Percentiles rank a stretch among this genome's conserved stretches.
These are phyloP conservation scores for Punica granatum DNA, from an alignment of 345 rosid genomes.

Conservation along the genomic window DNA sequence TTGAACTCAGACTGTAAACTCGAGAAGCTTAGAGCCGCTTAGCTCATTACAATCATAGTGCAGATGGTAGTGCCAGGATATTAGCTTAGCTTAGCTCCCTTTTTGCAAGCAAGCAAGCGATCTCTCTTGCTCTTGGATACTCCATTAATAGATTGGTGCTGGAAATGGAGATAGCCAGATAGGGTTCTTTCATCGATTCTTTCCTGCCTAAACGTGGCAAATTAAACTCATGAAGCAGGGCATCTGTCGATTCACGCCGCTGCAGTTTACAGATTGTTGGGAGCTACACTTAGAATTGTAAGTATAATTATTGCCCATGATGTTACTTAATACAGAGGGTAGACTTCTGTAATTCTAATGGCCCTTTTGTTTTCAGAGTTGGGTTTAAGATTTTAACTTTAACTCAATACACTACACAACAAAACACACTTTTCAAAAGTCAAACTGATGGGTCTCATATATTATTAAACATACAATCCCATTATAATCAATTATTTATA, in stretches of 20 bases:
- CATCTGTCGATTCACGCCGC: not conserved
- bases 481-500: too few relatives aligned
- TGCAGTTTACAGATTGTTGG: not conserved
- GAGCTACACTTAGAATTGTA: not conserved
- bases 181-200: not conserved
- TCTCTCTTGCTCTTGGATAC: not conserved
- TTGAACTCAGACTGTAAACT: conserved; percentile 33
- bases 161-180: not conserved
- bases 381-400: too few relatives aligned
- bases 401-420: too few relatives aligned
- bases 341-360: too few relatives aligned
- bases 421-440: too few relatives aligned
- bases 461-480: too few relatives aligned
- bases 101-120: not conserved
- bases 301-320: not conserved
- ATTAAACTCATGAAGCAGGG: not conserved
- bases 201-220: not conserved
- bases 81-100: not conserved
- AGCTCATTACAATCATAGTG: not conserved
- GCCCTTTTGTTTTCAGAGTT: too few relatives aligned
- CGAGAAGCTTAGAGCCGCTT: conserved; percentile 26
- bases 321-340: not conserved
- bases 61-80: not conserved
- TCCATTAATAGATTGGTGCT: not conserved
- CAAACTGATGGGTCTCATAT: too few relatives aligned